phyloP scores from a whole-genome alignment of 2,329 filamentous ascomycete genomes.

The Diaporthe vaccinii region DNA sequence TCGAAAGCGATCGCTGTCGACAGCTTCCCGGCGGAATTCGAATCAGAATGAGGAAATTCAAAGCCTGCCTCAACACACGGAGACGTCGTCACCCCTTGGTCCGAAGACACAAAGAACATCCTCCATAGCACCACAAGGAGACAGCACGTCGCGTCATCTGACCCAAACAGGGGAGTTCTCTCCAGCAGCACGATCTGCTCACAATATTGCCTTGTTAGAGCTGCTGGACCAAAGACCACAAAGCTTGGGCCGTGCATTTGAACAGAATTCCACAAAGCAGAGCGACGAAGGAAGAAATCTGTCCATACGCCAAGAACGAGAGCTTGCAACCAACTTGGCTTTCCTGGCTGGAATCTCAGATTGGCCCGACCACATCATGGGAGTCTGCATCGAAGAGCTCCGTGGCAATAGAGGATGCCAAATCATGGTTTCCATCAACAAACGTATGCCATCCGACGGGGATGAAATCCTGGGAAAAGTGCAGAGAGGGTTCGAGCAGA shows the following conservation, averaged over 20 bases:
- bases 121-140: neutral
- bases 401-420: neutral
- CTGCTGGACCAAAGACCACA: neutral
- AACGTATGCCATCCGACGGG: neutral
- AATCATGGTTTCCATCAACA: constrained; percentile 35
- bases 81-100: too few relatives aligned
- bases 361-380: constrained; percentile 15
- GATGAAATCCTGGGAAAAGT: neutral
- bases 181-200: constrained; percentile 9
- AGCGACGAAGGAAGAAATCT: neutral
- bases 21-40: too few relatives aligned
- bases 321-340: constrained; percentile 27
- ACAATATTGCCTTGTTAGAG: constrained; percentile 30
- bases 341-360: constrained; percentile 34
- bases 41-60: neutral
- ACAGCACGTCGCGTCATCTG: neutral
- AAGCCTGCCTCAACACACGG: neutral
- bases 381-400: constrained; percentile 32
- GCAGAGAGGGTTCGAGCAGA: constrained; percentile 16
- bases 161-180: neutral
- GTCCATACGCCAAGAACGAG: constrained; percentile 21
- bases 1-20: too few relatives aligned
- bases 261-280: neutral
- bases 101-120: neutral
- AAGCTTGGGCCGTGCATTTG: neutral